A percentile compares a stretch with the other conserved stretches of the same genome.
These are phyloP conservation scores for Pilaira anomala DNA, from an alignment of 192 early-diverging fungal genomes.

Conservation along the genomic window DNA sequence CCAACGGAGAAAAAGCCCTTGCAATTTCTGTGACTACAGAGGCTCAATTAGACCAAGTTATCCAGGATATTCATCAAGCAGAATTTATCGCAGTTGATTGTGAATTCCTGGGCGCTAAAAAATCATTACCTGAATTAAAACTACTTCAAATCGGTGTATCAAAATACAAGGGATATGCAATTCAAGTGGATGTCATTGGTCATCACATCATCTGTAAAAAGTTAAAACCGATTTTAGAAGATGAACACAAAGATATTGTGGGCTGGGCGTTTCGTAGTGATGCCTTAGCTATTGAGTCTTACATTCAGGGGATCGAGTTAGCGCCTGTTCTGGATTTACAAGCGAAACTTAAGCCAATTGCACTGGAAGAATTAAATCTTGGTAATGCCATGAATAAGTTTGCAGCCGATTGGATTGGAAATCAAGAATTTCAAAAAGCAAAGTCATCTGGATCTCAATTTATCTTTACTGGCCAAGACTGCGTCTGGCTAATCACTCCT, in stretches of 20 bases:
- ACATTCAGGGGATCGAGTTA: slow-evolving; percentile 9
- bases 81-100: slow-evolving; percentile 28
- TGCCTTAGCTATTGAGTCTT: slow-evolving; percentile 25
- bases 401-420: slow-evolving; percentile 27
- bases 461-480: slow-evolving; percentile 9
- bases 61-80: background rate
- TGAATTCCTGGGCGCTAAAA: slow-evolving; percentile 29
- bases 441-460: slow-evolving; percentile 17
- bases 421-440: slow-evolving; percentile 23
- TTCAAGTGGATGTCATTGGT: slow-evolving; percentile 20
- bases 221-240: slow-evolving; percentile 5
- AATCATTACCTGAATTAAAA: slow-evolving; percentile 22
- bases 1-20: background rate
- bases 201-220: background rate
- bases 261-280: slow-evolving; percentile 33
- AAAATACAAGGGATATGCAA: slow-evolving; percentile 17
- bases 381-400: slow-evolving; percentile 18
- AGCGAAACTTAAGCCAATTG: slow-evolving; percentile 12
- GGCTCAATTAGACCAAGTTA: slow-evolving; percentile 17
- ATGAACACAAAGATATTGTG: slow-evolving; percentile 1
- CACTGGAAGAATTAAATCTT: slow-evolving; percentile 17
- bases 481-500: slow-evolving; percentile 28
- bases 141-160: slow-evolving; percentile 33
- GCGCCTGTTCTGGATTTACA: slow-evolving; percentile 33
- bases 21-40: slow-evolving; percentile 19